Base-by-base conservation (phyloP, 768 basidiomycete genomes). In the Pulveroboletus sp. region DNA sequence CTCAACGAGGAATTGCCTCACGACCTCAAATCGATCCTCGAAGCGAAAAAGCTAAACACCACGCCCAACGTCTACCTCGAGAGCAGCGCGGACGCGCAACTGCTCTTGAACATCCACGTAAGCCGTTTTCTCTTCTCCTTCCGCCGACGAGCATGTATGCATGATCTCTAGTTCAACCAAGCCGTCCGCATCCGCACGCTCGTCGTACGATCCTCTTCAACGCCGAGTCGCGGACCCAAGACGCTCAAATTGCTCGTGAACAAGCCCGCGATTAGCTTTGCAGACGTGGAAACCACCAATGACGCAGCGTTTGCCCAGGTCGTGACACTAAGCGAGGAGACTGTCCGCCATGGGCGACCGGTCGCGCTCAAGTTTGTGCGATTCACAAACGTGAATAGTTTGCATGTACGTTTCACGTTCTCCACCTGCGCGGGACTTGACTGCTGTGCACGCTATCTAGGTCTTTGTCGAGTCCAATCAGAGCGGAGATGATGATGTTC, bases 1-100 rank as follows among this genome's bases (percentile, higher is more conserved):
- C 75, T 90, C 55, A 90, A 90, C 61, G 88, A 90, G 59, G 64
- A 73, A 29, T 45, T 56, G 3, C 59, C 56, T 0, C 80, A 86
- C 62, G 70, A 74, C 31, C 60, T 89, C 39, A 74, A 75, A 53
- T 70, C 75, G 20, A 75, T 89, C 47, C 52, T 87, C 14, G 53
- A 60, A 0, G 20, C 41, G 34, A 82, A 72, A 55, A 62, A 64
- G 13, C 65, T 60, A 45, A 85, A 85, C 64, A 72, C 69, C 2
- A 57, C 70, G 24, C 34, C 47, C 17, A n/a, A 68, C 67, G 24
- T 48, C 47, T 82, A 76, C 64, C 72, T 89, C 46, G 70, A 78
- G 51, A 86, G 84, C 57, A 85, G 89, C 60, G 79, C 76, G 2
- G 87, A 90, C 54, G 87, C 84, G 55, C 83, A 90, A 62, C 73